Evolutionary conservation across 2,329 filamentous ascomycete species (phyloP).

Genomic region (Calonectria montana): DNA sequence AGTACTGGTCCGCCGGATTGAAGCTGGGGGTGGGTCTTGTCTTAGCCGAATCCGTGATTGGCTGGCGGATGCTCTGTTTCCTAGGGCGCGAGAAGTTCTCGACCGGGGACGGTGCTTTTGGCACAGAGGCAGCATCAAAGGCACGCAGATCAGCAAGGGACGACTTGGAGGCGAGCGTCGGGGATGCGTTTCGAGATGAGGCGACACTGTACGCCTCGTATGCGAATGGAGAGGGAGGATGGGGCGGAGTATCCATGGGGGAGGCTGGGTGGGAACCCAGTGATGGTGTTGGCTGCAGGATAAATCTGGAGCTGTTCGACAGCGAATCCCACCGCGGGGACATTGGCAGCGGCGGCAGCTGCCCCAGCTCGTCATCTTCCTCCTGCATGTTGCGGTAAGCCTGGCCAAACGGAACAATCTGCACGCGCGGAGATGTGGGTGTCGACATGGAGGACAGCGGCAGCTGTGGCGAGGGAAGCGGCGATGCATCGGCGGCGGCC

Average conservation of each 20-base stretch:
- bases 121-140: slow-evolving; percentile 53
- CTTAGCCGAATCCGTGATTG: slow-evolving; percentile 49
- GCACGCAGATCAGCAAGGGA: slow-evolving; percentile 49
- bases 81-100: slow-evolving; percentile 72
- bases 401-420: slow-evolving; percentile 37
- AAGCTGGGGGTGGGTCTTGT: slow-evolving; percentile 44
- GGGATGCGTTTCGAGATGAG: slow-evolving; percentile 44
- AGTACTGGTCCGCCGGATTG: slow-evolving; percentile 45
- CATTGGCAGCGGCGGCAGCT: slow-evolving; percentile 49
- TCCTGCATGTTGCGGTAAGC: slow-evolving; percentile 34
- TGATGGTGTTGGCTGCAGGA: slow-evolving; percentile 37
- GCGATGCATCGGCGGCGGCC: slow-evolving; percentile 35
- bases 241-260: slow-evolving; percentile 39
- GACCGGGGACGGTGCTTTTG: slow-evolving; percentile 54
- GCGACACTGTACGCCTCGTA: slow-evolving; percentile 37
- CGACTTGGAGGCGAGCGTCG: slow-evolving; percentile 46
- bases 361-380: slow-evolving; percentile 36
- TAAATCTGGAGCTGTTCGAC: slow-evolving; percentile 43
- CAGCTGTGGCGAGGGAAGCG: slow-evolving; percentile 37
- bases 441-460: slow-evolving; percentile 31
- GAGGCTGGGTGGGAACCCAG: slow-evolving; percentile 35
- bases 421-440: slow-evolving; percentile 37
- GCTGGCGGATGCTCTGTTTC: slow-evolving; percentile 63
- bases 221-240: slow-evolving; percentile 40
- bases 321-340: slow-evolving; percentile 60